A percentile compares a stretch with the other conserved stretches of the same genome.
These are phyloP conservation scores for Lecanicillium sp. DNA, from an alignment of 2,329 filamentous ascomycete species.

Conservation along the genomic window DNA sequence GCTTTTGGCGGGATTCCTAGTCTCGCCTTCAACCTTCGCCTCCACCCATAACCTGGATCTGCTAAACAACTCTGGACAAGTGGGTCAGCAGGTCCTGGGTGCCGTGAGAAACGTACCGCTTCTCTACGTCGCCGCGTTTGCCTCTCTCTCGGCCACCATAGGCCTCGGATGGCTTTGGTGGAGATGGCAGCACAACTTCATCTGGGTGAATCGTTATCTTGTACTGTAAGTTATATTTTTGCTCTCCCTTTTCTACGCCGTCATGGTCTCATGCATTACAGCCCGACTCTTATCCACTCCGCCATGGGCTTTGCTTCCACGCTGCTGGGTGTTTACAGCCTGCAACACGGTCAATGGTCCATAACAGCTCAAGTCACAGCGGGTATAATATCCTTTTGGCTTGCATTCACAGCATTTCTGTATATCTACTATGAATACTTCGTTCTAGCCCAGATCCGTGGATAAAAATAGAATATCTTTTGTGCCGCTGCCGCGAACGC, in stretches of 20 bases:
- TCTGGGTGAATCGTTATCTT: neutral
- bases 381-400: neutral
- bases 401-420: too few species aligned
- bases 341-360: neutral
- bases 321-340: neutral
- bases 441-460: too few species aligned
- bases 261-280: too few species aligned
- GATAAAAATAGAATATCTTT: too few species aligned
- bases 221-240: neutral
- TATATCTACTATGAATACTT: too few species aligned
- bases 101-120: neutral
- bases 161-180: neutral
- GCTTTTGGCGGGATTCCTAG: neutral
- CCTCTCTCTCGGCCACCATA: constrained; percentile 15
- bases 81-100: neutral
- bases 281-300: neutral
- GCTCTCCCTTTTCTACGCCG: neutral
- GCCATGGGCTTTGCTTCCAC: neutral
- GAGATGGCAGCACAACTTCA: neutral
- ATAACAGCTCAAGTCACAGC: neutral
- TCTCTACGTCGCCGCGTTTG: neutral
- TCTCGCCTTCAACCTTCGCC: neutral
- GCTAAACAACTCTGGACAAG: neutral
- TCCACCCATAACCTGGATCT: neutral
- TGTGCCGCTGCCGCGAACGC: too few species aligned